Evolutionary conservation across 495 filamentous ascomycete genomes (phyloP).

Genomic region (Penicillium tannophilum): DNA sequence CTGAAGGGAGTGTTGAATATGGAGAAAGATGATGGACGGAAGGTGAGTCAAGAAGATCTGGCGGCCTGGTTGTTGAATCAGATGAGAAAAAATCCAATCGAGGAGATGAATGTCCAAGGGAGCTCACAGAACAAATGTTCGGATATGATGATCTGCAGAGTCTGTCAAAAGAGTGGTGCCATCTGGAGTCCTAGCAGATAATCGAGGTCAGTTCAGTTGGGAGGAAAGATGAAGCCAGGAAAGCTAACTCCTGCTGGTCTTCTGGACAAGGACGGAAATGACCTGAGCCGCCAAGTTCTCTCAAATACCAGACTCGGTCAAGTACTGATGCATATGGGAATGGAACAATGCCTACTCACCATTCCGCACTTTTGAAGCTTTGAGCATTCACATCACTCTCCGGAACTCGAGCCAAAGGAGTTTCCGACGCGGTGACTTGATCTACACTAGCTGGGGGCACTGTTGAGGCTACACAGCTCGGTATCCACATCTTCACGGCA

Average conservation of each 20-base stretch:
- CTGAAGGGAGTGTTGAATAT: conserved; percentile 60
- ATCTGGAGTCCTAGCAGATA: conserved; percentile 64
- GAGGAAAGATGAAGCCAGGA: background rate
- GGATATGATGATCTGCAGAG: conserved; percentile 66
- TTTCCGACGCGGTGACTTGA: background rate
- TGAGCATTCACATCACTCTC: conserved; percentile 18
- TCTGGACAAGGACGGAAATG: no score
- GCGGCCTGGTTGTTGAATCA: conserved; percentile 45
- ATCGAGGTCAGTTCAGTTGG: background rate
- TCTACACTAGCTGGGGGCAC: background rate
- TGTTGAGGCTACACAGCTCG: conserved; percentile 38
- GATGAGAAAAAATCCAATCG: background rate
- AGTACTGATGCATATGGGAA: background rate
- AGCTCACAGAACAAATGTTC: conserved; percentile 68
- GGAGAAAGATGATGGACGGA: conserved; percentile 55
- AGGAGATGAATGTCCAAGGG: background rate
- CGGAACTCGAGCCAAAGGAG: background rate
- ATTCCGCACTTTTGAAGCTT: conserved; percentile 64
- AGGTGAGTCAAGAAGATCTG: conserved; percentile 64
- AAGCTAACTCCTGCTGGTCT: no score
- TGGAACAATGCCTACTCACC: conserved; percentile 35
- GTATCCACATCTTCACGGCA: background rate
- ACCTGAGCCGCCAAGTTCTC: background rate
- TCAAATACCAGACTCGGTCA: no score
- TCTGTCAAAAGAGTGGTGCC: conserved; percentile 81